Percentiles rank a stretch among this genome's conserved stretches.
phyloP scores from a whole-genome alignment of 2,329 filamentous ascomycete genomes.

The Dactylellina haptotyla region DNA sequence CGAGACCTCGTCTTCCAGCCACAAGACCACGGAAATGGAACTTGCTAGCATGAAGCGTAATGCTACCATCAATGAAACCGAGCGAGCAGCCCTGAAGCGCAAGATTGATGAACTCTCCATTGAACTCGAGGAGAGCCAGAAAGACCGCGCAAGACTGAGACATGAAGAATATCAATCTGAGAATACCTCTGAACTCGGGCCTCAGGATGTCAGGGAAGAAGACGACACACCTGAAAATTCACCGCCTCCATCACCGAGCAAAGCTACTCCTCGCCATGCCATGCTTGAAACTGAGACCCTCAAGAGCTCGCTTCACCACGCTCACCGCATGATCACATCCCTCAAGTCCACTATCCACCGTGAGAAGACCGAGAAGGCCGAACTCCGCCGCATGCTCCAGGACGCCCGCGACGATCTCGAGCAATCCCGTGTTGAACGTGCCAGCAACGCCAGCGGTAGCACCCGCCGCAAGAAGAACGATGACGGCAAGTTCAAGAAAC shows the following conservation, averaged over 20 bases:
- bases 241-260: constrained; percentile 87
- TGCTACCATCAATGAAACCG: constrained; percentile 78
- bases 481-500: constrained; percentile 80
- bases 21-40: constrained; percentile 75
- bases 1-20: constrained; percentile 77
- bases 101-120: constrained; percentile 84
- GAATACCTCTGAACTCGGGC: constrained; percentile 71
- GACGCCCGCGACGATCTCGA: constrained; percentile 93
- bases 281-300: constrained; percentile 95
- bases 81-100: constrained; percentile 79
- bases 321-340: constrained; percentile 95
- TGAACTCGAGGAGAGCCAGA: constrained; percentile 57
- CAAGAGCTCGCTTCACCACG: constrained; percentile 91
- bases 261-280: constrained; percentile 88
- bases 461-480: constrained; percentile 72
- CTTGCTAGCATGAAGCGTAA: constrained; percentile 83
- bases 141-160: constrained; percentile 70
- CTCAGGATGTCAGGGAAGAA: constrained; percentile 68
- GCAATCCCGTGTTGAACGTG: constrained; percentile 63
- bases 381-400: constrained; percentile 92
- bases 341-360: constrained; percentile 94
- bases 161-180: constrained; percentile 72
- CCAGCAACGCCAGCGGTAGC: constrained; percentile 67
- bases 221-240: constrained; percentile 86
- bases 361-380: constrained; percentile 98